A percentile compares a stretch with the other conserved stretches of the same genome.
phyloP scores from a whole-genome alignment of 768 basidiomycete species.

The Heimioporus sp. region DNA sequence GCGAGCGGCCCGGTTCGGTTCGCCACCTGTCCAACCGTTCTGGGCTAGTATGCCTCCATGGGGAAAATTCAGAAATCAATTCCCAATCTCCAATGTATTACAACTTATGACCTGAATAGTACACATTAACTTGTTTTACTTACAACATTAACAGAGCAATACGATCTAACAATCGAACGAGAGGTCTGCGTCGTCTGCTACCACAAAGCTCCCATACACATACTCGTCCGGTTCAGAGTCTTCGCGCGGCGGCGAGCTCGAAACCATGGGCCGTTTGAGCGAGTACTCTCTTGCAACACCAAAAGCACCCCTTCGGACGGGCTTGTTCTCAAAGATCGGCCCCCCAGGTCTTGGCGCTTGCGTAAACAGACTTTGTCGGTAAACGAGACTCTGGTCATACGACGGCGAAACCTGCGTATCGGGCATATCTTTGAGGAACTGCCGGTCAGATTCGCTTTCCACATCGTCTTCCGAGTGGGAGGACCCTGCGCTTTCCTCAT shows the following conservation, averaged over 20 bases:
- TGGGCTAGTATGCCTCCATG: not conserved
- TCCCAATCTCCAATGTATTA: no score
- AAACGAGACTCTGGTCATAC: conserved; percentile 71
- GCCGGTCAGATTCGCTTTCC: conserved; percentile 66
- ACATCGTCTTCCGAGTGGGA: conserved; percentile 51
- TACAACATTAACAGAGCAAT: conserved; percentile 5
- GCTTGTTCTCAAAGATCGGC: conserved; percentile 57
- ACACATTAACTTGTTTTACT: not conserved
- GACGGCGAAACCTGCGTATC: conserved; percentile 68
- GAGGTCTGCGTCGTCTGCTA: conserved; percentile 73
- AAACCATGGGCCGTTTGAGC: conserved; percentile 32
- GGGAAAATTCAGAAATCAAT: no score
- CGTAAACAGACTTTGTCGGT: conserved; percentile 71
- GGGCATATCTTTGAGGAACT: conserved; percentile 61
- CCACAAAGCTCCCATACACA: conserved; percentile 74
- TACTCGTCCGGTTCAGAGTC: conserved; percentile 63
- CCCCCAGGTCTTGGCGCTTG: conserved; percentile 46
- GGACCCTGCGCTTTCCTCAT: conserved; percentile 65
- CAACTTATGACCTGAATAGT: not conserved
- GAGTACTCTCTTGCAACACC: conserved; percentile 31
- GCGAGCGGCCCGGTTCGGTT: conserved; percentile 5
- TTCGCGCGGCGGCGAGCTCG: conserved; percentile 61
- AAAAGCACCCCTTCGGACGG: conserved; percentile 45
- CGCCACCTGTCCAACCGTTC: no score
- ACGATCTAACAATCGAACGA: conserved; percentile 34